These are phyloP conservation scores for Rubus parviflorus DNA, from an alignment of 306 rosid species.

Conservation along the genomic window DNA sequence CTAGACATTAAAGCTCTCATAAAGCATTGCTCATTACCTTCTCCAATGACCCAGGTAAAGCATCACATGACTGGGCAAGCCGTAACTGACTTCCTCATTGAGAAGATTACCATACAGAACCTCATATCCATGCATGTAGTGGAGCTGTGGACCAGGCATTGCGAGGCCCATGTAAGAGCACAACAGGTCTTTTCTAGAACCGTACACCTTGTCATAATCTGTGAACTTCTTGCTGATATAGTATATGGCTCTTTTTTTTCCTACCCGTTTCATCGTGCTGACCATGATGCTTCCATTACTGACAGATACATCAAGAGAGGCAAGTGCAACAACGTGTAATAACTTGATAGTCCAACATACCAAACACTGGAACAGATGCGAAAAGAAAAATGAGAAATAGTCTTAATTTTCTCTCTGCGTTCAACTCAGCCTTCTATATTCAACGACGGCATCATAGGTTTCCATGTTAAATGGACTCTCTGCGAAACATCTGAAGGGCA, in stretches of 20 bases:
- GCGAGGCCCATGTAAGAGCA: too few relatives aligned
- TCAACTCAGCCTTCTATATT: slow-evolving; percentile 32
- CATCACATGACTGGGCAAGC: background rate
- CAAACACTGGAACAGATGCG: background rate
- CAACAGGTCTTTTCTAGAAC: too few relatives aligned
- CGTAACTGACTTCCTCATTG: background rate
- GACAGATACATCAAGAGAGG: too few relatives aligned
- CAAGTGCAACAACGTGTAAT: background rate
- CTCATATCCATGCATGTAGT: background rate
- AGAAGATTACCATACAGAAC: background rate
- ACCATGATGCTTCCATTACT: too few relatives aligned
- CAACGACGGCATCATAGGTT: slow-evolving; percentile 55
- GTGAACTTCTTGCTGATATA: background rate
- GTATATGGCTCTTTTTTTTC: too few relatives aligned
- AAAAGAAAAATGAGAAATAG: background rate
- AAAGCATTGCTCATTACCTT: background rate
- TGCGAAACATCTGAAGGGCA: slow-evolving; percentile 49
- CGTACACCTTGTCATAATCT: too few relatives aligned
- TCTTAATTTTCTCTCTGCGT: background rate
- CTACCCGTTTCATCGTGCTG: too few relatives aligned
- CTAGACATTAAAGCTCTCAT: background rate
- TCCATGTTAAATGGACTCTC: slow-evolving; percentile 50
- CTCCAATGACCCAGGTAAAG: background rate
- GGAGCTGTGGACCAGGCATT: too few relatives aligned
- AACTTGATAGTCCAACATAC: background rate